Conservation (phyloP, 768 basidiomycete genomes). For the Terana coerulea region DNA sequence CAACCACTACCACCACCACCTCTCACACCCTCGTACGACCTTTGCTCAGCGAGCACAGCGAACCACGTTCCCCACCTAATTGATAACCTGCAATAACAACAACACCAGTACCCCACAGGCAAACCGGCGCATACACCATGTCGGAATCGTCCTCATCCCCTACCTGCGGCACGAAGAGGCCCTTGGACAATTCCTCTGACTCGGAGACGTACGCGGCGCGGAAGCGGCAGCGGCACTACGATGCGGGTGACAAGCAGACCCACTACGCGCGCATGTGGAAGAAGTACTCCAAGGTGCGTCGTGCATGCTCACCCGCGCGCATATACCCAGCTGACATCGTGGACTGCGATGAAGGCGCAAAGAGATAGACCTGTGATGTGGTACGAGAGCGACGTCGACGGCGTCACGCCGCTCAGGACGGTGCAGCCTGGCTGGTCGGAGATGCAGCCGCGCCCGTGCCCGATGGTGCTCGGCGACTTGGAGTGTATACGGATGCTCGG, state of each 20-base stretch:
- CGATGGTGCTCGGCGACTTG: not conserved
- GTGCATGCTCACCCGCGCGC: not conserved
- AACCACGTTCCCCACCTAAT: no score
- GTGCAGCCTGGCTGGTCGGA: not conserved
- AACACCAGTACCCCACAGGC: no score
- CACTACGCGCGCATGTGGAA: not conserved
- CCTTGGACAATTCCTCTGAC: no score
- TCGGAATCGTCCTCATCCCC: no score
- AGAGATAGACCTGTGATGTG: not conserved
- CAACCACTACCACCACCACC: not conserved
- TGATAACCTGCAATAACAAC: no score
- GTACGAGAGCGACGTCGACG: conserved; percentile 1
- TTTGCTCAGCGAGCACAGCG: no score
- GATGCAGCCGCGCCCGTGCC: not conserved
- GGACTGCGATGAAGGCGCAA: not conserved
- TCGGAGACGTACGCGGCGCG: no score
- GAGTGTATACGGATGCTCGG: conserved; percentile 2
- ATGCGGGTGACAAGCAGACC: not conserved
- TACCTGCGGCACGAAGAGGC: no score
- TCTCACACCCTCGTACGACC: not conserved
- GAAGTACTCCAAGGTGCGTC: conserved; percentile 1
- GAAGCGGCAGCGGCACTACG: no score
- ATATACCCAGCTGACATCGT: not conserved
- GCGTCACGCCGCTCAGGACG: not conserved
- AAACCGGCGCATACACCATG: no score